These are phyloP conservation scores for Aureobasidium sp. DNA, from an alignment of 2,329 filamentous ascomycete genomes.

Conservation along the genomic window DNA sequence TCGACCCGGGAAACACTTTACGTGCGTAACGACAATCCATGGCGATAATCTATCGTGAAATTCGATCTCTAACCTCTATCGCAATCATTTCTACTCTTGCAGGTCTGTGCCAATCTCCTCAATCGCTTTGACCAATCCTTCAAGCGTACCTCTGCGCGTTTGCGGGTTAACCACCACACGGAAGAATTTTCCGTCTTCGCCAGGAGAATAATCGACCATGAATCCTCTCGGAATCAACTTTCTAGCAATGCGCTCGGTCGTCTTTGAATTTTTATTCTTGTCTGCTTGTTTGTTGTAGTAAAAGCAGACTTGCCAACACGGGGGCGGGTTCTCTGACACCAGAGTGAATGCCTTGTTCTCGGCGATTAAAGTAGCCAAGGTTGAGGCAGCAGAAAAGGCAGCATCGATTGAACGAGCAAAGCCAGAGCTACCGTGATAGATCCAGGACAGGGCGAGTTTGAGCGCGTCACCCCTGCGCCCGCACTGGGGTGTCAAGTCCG, in stretches of 20 bases:
- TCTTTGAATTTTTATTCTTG: conserved; percentile 44
- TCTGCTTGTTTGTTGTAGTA: conserved; percentile 60
- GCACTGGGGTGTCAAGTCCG: conserved; percentile 88
- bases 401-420: conserved; percentile 58
- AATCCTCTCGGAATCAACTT: conserved; percentile 54
- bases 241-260: conserved; percentile 50
- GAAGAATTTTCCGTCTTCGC: conserved; percentile 59
- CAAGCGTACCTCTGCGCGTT: conserved; percentile 54
- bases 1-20: too few species aligned
- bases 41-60: too few species aligned
- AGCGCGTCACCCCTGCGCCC: conserved; percentile 77
- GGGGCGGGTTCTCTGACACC: conserved; percentile 68
- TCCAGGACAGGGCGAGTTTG: conserved; percentile 83
- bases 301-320: conserved; percentile 92
- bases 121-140: conserved; percentile 55
- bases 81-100: conserved; percentile 9
- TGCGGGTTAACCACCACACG: conserved; percentile 60
- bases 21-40: too few species aligned
- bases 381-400: conserved; percentile 64
- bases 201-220: conserved; percentile 62
- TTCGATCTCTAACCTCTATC: too few species aligned
- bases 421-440: conserved; percentile 74
- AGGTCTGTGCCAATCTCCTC: conserved; percentile 37
- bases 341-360: conserved; percentile 57
- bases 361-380: conserved; percentile 58